These are phyloP conservation scores for Camellia japonica DNA, from an alignment of 148 eudicot genomes.

Conservation along the genomic window DNA sequence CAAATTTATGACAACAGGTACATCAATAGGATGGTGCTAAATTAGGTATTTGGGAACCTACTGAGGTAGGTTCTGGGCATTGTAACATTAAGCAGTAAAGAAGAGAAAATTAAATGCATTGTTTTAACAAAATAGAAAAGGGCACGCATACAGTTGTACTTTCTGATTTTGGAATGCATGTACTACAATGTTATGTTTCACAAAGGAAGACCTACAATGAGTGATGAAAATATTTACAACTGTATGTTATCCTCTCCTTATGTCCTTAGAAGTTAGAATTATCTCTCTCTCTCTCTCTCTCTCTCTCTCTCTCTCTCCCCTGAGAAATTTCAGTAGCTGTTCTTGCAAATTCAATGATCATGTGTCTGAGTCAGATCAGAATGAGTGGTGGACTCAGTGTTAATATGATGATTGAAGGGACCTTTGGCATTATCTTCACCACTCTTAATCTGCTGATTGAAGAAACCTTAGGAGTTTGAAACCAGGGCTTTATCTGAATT, in stretches of 20 bases:
- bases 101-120: background rate
- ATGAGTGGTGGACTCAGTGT: background rate
- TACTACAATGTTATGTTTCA: background rate
- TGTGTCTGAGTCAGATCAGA: background rate
- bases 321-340: background rate
- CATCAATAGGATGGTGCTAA: background rate
- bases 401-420: background rate
- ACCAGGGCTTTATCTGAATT: background rate
- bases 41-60: slow-evolving; percentile 2
- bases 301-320: background rate
- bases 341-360: background rate
- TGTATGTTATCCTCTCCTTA: background rate
- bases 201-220: background rate
- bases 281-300: background rate
- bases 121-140: background rate
- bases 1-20: slow-evolving; percentile 84
- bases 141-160: background rate
- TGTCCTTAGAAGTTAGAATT: too few relatives aligned
- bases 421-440: background rate
- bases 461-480: background rate
- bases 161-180: background rate
- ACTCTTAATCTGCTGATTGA: background rate
- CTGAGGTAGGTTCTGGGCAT: background rate
- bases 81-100: background rate
- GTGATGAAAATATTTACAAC: background rate